phyloP scores from a whole-genome alignment of 2,329 filamentous ascomycete genomes.

The Geoglossum cookeanum region DNA sequence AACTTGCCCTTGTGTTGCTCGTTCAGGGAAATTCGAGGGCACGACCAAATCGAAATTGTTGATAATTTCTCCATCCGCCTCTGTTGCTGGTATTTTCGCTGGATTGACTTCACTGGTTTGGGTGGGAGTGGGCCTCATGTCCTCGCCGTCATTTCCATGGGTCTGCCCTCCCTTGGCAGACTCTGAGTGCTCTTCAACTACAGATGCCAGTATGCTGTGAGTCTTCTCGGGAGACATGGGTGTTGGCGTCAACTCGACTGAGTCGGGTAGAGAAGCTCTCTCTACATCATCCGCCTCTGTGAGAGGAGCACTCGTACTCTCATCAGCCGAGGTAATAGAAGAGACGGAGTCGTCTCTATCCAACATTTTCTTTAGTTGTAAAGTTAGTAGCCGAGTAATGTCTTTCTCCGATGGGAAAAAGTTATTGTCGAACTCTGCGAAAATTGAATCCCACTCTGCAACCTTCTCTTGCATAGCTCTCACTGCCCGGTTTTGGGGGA shows the following conservation, averaged over 20 bases:
- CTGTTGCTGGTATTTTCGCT: slow-evolving; percentile 15
- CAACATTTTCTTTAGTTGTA: slow-evolving; percentile 88
- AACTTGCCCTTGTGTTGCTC: neutral
- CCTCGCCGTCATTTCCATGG: slow-evolving; percentile 5
- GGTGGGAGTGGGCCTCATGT: slow-evolving; percentile 10
- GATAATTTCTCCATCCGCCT: slow-evolving; percentile 31
- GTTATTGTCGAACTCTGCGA: slow-evolving; percentile 77
- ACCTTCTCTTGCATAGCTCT: slow-evolving; percentile 85
- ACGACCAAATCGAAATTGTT: slow-evolving; percentile 43
- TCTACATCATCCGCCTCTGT: slow-evolving; percentile 18
- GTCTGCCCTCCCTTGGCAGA: slow-evolving; percentile 11
- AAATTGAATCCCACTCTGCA: slow-evolving; percentile 79
- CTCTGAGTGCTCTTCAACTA: slow-evolving; percentile 40
- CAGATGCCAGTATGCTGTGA: slow-evolving; percentile 42
- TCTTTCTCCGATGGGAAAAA: slow-evolving; percentile 93
- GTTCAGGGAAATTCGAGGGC: slow-evolving; percentile 17
- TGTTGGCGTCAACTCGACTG: slow-evolving; percentile 16
- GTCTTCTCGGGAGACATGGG: slow-evolving; percentile 41
- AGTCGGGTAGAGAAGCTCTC: slow-evolving; percentile 15
- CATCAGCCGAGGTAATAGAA: slow-evolving; percentile 50
- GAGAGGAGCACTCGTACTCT: slow-evolving; percentile 34
- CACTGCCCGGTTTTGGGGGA: slow-evolving; percentile 76
- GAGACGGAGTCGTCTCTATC: slow-evolving; percentile 68
- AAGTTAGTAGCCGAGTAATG: slow-evolving; percentile 73
- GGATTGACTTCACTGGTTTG: slow-evolving; percentile 10